phyloP scores from a whole-genome alignment of 306 rosid species.

The Cicer chorassanicum region DNA sequence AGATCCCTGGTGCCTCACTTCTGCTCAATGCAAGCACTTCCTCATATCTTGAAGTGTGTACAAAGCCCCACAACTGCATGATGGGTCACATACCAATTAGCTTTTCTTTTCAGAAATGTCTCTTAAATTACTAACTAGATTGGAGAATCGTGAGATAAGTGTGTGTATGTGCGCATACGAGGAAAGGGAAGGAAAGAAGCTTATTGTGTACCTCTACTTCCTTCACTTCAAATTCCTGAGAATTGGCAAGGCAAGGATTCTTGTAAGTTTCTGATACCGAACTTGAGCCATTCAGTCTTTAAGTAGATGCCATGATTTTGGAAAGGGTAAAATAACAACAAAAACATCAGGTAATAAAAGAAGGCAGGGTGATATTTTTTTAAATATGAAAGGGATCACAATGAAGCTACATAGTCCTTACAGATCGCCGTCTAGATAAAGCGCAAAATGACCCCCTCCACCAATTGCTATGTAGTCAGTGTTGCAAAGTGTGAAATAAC shows the following conservation, averaged over 20 bases:
- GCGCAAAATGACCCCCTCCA: constrained; percentile 90
- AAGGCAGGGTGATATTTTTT: constrained; percentile 2
- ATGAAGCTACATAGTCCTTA: constrained; percentile 50
- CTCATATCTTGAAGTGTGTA: constrained; percentile 73
- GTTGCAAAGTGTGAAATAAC: constrained; percentile 83
- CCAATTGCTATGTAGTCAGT: constrained; percentile 79
- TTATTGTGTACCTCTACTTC: constrained; percentile 77
- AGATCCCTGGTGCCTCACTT: constrained; percentile 79
- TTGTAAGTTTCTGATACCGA: constrained; percentile 86
- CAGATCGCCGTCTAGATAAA: constrained; percentile 89
- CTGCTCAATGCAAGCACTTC: constrained; percentile 80
- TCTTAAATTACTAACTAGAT: background rate
- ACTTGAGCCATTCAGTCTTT: constrained; percentile 89
- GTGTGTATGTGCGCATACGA: background rate
- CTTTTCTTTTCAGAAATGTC: background rate
- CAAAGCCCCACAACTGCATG: constrained; percentile 94
- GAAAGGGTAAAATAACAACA: background rate
- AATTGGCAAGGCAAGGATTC: constrained; percentile 90
- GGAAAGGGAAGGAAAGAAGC: background rate
- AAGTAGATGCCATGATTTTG: background rate
- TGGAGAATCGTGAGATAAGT: background rate
- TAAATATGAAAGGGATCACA: background rate
- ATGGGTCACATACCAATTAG: constrained; percentile 34
- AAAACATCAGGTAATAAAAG: constrained; percentile 16
- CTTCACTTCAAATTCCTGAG: constrained; percentile 83